phyloP scores from a whole-genome alignment of 352 stramenopile genomes.

The Globisporangium middletonii region DNA sequence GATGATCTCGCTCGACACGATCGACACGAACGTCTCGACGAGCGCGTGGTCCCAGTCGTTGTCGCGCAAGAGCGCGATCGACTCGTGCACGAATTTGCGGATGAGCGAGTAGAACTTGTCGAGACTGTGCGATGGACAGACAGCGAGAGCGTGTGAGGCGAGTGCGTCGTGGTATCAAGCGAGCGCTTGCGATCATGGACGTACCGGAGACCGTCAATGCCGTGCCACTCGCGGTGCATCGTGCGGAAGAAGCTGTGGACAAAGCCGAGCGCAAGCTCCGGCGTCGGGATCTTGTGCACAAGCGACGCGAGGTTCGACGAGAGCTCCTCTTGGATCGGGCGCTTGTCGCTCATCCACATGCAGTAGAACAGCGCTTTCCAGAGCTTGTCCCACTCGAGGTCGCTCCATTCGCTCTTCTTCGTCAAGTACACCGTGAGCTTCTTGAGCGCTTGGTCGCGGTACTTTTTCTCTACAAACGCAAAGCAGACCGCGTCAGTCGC shows the following conservation, averaged over 20 bases:
- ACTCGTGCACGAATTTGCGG: slow-evolving; percentile 75
- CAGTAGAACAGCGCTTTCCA: slow-evolving; percentile 89
- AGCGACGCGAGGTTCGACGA: slow-evolving; percentile 56
- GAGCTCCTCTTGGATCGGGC: slow-evolving; percentile 70
- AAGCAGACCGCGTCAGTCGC: too few relatives aligned
- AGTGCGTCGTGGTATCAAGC: neutral
- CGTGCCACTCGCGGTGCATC: slow-evolving; percentile 84
- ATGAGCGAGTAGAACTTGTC: slow-evolving; percentile 87
- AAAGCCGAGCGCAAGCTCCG: slow-evolving; percentile 48
- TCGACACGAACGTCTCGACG: slow-evolving; percentile 48
- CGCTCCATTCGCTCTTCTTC: slow-evolving; percentile 57
- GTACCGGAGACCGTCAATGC: slow-evolving; percentile 66
- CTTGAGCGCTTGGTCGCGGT: slow-evolving; percentile 76
- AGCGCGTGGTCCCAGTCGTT: slow-evolving; percentile 48
- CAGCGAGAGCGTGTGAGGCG: neutral
- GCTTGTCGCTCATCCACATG: slow-evolving; percentile 90
- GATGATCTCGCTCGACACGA: slow-evolving; percentile 64
- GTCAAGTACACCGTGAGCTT: slow-evolving; percentile 74
- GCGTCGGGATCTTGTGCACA: slow-evolving; percentile 48
- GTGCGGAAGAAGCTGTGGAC: slow-evolving; percentile 80
- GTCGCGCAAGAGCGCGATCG: slow-evolving; percentile 44
- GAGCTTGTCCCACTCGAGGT: slow-evolving; percentile 83
- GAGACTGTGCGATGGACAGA: slow-evolving; percentile 14
- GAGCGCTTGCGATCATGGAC: neutral
- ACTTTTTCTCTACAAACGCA: slow-evolving; percentile 89